Conservation (phyloP, 768 basidiomycete genomes). For the Boletus coccyginus region DNA sequence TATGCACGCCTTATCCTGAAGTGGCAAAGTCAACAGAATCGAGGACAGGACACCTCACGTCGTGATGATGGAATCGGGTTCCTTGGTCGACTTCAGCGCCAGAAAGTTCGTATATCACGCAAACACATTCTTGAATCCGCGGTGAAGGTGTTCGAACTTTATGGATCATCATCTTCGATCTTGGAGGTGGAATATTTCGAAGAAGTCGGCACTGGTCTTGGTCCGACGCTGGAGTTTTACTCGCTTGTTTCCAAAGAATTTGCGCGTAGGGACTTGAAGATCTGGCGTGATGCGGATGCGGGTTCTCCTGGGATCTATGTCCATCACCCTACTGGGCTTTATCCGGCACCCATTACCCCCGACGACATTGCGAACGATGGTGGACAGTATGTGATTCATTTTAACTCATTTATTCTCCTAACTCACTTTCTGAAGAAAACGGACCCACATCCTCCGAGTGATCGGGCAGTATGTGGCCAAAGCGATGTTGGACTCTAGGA, state of each 20-base stretch:
- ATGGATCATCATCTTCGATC: slow-evolving; percentile 90
- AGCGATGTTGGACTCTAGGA: slow-evolving; percentile 94
- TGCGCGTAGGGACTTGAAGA: slow-evolving; percentile 78
- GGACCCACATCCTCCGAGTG: slow-evolving; percentile 81
- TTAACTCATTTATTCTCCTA: background rate
- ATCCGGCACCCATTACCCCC: slow-evolving; percentile 76
- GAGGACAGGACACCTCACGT: slow-evolving; percentile 74
- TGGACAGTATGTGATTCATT: slow-evolving; percentile 56
- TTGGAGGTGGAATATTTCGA: slow-evolving; percentile 99
- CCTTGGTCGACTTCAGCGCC: slow-evolving; percentile 87
- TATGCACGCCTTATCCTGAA: slow-evolving; percentile 94
- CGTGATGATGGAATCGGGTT: slow-evolving; percentile 91
- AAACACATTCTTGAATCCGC: slow-evolving; percentile 95
- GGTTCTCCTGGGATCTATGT: slow-evolving; percentile 66
- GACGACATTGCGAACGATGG: slow-evolving; percentile 71
- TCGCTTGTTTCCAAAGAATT: slow-evolving; percentile 96
- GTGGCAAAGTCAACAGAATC: slow-evolving; percentile 86
- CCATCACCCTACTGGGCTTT: slow-evolving; percentile 80
- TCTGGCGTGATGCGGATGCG: slow-evolving; percentile 88
- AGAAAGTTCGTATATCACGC: slow-evolving; percentile 95
- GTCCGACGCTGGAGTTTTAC: slow-evolving; percentile 98
- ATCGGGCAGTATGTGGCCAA: slow-evolving; percentile 97
- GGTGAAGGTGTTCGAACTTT: slow-evolving; percentile 94
- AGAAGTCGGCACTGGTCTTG: slow-evolving; percentile 96
- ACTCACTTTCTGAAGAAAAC: slow-evolving; percentile 52